These are phyloP conservation scores for Pleomassaria siparia DNA, from an alignment of 2,329 filamentous ascomycete genomes.

Conservation along the genomic window DNA sequence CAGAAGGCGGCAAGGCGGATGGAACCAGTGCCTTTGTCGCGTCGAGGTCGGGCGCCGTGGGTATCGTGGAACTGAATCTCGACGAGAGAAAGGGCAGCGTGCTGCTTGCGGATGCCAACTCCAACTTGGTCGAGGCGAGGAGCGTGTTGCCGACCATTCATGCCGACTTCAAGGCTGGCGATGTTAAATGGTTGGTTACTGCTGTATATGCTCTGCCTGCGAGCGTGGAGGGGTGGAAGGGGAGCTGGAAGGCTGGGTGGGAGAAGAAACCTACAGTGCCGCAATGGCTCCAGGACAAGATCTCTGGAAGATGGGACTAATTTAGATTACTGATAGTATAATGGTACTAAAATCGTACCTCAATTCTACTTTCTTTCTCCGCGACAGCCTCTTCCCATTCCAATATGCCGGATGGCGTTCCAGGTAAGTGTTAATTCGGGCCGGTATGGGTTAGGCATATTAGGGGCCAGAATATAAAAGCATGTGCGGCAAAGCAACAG, in stretches of 20 bases:
- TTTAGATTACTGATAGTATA: too few species aligned
- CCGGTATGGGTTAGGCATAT: too few species aligned
- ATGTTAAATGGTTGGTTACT: constrained; percentile 67
- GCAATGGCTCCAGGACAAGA: constrained; percentile 60
- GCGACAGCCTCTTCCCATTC: too few species aligned
- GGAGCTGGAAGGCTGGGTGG: constrained; percentile 55
- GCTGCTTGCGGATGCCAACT: constrained; percentile 77
- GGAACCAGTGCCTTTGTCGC: constrained; percentile 46
- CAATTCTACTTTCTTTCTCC: too few species aligned
- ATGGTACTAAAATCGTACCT: too few species aligned
- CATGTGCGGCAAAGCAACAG: too few species aligned
- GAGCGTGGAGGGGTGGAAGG: constrained; percentile 53
- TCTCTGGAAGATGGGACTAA: constrained; percentile 37
- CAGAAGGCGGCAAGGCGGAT: constrained; percentile 43
- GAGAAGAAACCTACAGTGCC: constrained; percentile 60
- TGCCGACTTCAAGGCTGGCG: constrained; percentile 59
- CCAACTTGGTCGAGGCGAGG: constrained; percentile 71
- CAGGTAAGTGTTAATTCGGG: too few species aligned
- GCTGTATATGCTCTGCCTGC: constrained; percentile 71
- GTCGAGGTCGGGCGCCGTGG: constrained; percentile 54
- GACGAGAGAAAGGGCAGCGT: constrained; percentile 59
- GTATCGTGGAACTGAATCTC: constrained; percentile 50
- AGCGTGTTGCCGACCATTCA: constrained; percentile 72
- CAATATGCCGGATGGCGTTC: too few species aligned
- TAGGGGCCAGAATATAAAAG: too few species aligned